These are phyloP conservation scores for Yarrowia phangngaensis DNA, from an alignment of 805 yeast genomes.

Conservation along the genomic window DNA sequence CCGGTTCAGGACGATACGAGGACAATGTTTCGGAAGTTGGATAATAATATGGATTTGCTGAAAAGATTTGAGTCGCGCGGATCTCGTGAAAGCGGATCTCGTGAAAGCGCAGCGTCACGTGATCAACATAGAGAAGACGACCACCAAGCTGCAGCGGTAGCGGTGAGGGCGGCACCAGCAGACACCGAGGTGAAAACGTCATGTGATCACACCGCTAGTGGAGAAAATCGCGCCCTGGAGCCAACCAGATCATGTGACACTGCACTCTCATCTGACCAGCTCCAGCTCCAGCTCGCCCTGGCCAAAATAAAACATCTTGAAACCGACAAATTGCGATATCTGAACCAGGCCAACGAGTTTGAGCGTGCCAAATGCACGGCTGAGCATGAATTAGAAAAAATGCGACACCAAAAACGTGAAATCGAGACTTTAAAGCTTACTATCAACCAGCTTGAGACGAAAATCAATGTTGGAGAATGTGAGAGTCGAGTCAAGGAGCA, in stretches of 20 bases:
- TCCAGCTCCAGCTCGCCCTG: conserved; percentile 1
- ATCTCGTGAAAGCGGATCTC: too few species aligned
- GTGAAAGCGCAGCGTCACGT: too few species aligned
- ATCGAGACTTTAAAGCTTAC: conserved; percentile 1
- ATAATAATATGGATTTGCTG: background rate
- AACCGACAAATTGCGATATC: background rate
- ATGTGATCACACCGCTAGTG: too few species aligned
- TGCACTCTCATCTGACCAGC: too few species aligned
- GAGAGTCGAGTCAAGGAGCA: conserved; percentile 2
- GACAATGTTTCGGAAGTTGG: conserved; percentile 11
- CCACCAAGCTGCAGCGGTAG: too few species aligned
- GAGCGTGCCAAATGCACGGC: conserved; percentile 2
- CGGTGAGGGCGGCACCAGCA: too few species aligned
- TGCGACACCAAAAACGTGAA: background rate
- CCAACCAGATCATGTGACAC: too few species aligned
- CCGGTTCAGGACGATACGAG: conserved; percentile 8
- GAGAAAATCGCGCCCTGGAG: too few species aligned
- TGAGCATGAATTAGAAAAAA: conserved; percentile 3
- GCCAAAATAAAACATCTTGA: conserved; percentile 1
- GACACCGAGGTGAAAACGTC: too few species aligned
- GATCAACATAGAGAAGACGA: too few species aligned
- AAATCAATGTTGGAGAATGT: conserved; percentile 6
- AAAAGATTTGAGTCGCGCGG: too few species aligned
- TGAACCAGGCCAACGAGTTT: background rate
- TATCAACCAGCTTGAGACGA: conserved; percentile 1